Evolutionary conservation across 225 moss, liverwort and hornwort genomes (phyloP).

Genomic region (Antitrichia curtipendula): DNA sequence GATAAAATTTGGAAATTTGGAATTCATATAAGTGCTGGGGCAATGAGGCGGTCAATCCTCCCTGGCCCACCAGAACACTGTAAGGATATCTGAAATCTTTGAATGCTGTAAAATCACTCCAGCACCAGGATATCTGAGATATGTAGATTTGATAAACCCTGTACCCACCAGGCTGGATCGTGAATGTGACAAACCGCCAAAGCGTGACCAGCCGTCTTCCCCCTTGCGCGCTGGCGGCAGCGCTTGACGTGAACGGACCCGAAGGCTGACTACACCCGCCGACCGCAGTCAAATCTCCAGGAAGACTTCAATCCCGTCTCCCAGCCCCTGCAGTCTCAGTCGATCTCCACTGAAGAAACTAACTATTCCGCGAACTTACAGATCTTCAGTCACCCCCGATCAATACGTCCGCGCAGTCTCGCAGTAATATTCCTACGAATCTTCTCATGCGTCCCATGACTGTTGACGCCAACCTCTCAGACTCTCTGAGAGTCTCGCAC

Average conservation of each 20-base stretch:
- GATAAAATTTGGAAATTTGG: too few relatives aligned
- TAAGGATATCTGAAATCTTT: neutral
- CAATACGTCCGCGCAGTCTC: neutral
- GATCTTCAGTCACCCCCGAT: neutral
- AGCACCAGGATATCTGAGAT: fast-evolving
- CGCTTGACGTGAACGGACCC: neutral
- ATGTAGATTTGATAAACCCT: too few relatives aligned
- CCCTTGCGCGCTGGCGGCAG: neutral
- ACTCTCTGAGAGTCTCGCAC: too few relatives aligned
- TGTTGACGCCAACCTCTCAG: neutral
- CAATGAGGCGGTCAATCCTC: too few relatives aligned
- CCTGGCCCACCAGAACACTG: too few relatives aligned
- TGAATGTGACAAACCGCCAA: neutral
- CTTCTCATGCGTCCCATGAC: neutral
- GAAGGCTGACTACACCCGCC: neutral
- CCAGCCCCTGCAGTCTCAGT: neutral
- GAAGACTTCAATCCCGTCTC: neutral
- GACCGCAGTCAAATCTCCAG: neutral
- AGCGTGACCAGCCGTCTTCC: neutral
- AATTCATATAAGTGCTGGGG: too few relatives aligned
- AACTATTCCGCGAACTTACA: neutral
- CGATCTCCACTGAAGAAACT: neutral
- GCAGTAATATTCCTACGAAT: neutral
- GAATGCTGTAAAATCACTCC: neutral
- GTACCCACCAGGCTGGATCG: too few relatives aligned